A percentile compares a stretch with the other conserved stretches of the same genome.
Evolutionary conservation across 2,329 filamentous ascomycete genomes (phyloP).

Genomic region (Beauveria caledonica): DNA sequence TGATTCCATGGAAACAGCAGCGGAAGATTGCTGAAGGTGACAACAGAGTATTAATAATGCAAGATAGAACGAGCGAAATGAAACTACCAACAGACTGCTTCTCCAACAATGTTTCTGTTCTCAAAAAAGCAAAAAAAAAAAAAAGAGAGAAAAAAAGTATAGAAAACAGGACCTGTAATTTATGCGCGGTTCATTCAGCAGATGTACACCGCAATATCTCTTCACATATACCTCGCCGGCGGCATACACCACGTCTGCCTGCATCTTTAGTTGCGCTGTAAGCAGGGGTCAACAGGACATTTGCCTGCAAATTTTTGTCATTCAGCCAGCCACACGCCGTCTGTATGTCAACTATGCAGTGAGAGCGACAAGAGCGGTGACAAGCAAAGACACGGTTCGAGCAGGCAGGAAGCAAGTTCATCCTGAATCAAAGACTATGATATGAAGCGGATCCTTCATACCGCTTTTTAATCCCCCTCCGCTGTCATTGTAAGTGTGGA

Average conservation of each 20-base stretch:
- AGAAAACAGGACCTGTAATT: no score
- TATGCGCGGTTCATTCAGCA: not conserved
- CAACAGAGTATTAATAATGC: no score
- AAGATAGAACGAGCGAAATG: no score
- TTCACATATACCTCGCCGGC: not conserved
- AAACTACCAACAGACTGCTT: no score
- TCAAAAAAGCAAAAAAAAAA: no score
- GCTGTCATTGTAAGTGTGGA: no score
- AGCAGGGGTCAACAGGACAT: not conserved
- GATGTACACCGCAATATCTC: not conserved
- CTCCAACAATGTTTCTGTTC: no score
- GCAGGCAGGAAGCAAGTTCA: no score
- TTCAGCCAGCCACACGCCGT: not conserved
- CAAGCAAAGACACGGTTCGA: not conserved
- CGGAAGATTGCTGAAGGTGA: not conserved
- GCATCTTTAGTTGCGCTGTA: not conserved
- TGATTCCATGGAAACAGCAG: not conserved
- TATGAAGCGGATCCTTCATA: not conserved
- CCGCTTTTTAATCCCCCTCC: not conserved
- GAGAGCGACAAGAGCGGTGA: not conserved
- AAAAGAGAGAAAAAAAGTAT: no score
- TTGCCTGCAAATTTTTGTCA: not conserved
- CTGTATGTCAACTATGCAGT: not conserved
- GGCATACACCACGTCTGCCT: not conserved
- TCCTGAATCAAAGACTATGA: no score